Base-by-base conservation (phyloP, 805 yeast species). In the Zygotorulaspora sp. region DNA sequence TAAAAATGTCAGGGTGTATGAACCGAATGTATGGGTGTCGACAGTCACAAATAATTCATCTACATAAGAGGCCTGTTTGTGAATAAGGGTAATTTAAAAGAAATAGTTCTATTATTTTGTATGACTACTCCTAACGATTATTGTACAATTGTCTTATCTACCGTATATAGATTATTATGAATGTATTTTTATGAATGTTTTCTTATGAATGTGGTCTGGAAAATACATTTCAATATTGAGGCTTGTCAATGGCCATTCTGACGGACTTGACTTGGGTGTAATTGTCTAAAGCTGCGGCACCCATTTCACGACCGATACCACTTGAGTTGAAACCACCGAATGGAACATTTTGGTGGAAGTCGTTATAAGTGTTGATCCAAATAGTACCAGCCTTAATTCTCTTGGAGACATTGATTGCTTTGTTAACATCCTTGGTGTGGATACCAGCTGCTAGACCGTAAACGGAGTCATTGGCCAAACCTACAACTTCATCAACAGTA, bases 231-330 rank as follows among this genome's bases (percentile, higher is more conserved):
- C 26, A 32, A 27, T 40, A 40, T 22, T 30, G 30, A 12, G 47
- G 30, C 37, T 40, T 40, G 28, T 43, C 44, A 14, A 78, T 58
- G 58, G 80, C 79, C 49, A 86, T 62, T 69, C 78, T 72, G 41
- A 88, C 94, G 45, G 96, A 81, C 71, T 88, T 88, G 47, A 71
- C 73, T 62, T 84, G 90, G 48, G 85, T 76, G 72, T 86, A 88
- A 61, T 80, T 80, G 46, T 80, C 83, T 51, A 88, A 65, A 35
- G 94, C 95, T 52, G 85, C 89, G 41, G 77, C 77, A 55, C 96
- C 95, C 72, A 88, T 77, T 72, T 88, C 97, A 60, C 94, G 76
- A 56, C 96, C 96, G 42, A 81, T 67, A 62, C 97, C 97, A 44
- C 90, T 80, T 70, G 77, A 75, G 63, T 85, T 84, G 70, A 70